Evolutionary conservation across 345 rosid genomes (phyloP), one percentile per base, ranked within the genome.

Genomic region (Syzygium jambos): DNA sequence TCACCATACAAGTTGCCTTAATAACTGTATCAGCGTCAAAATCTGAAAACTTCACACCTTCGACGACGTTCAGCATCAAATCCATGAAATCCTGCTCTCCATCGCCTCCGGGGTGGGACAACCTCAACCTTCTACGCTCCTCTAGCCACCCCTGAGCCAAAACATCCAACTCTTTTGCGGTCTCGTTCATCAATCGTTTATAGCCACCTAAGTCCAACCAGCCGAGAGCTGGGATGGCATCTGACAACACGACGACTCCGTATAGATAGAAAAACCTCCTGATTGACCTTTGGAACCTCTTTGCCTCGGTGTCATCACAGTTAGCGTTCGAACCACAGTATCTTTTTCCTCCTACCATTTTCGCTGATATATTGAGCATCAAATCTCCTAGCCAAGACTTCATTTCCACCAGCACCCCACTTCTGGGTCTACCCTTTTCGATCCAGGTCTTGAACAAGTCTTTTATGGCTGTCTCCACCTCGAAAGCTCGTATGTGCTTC

Each of bases 21-120:
- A 53, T 86, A 16, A 89, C 78, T 55, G 93, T 90, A 29, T 92
- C 92, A 3, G 85, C 87, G 1, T 92, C 91, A 46, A 63, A 89
- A 38, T 51, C 84, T 51, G 90, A 65, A 73, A 89, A 43, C 12
- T 46, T 11, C 30, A 55, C n/a, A 43, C 88, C 87, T 55, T 90
- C 92, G 41, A 85, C 49, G 86, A 89, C 84, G 55, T 52, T 84
- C 55, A 93, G 86, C 91, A 92, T 87, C 56, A 87, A 89, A 87
- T 91, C 92, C 89, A 92, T 90, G 92, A 93, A 90, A 90, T 91
- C 95, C 52, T 86, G 54, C 29, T 91, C 90, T 83, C 85, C 78
- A 56, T 88, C 77, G 2, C 34, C 13, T 11, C 83, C 87, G 13
- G 91, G 89, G 52, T 63, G 53, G 63, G 41, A 51, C 54, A 19